Evolutionary conservation across 2,329 filamentous ascomycete genomes (phyloP), one percentile per base, ranked within the genome.

Genomic region (Aspergillus chevalieri): DNA sequence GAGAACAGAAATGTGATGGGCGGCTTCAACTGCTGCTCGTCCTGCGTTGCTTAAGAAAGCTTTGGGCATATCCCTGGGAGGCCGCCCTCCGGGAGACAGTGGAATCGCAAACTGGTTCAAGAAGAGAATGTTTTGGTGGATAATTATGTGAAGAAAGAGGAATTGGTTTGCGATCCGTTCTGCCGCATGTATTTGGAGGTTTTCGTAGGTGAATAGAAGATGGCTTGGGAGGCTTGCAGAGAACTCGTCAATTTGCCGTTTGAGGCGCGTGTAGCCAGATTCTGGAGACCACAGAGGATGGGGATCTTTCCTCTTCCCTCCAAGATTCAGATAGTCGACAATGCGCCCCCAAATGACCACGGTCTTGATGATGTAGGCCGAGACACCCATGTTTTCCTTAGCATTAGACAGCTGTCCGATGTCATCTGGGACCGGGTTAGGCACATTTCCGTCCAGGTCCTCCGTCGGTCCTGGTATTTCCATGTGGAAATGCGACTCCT

Each of bases 391-490:
- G 63, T 95, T 96, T 6, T 87, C 84, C 59, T 79, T 83, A 1
- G 86, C 78, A 56, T 88, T 80, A 26, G 78, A 78, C 15, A 84
- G 66, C 53, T 86, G 81, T 3, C 81, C 83, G n/a, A 81, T 79
- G 42, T 85, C 81, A 3, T 78, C 76, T 1, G 81, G 74, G 6
- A 82, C 77, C 0, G 82, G 78, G 52, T 85, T 82, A 3, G 81
- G 79, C 1, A 87, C 76, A 19, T 81, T 77, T 2, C 91, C 90
- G 56, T 86, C 80, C 7, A 97, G 75, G 50, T 86, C 85, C 66
- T 97, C 90, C 0, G 93, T 96, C 12, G 86, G 82, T 0, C 87
- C 91, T 1, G 89, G 86, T 64, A 96, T 92, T 63, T 96, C 92
- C 64, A 95, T 83, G 55, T 92, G 85, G 61, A 95, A 97, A 55